A percentile compares a stretch with the other conserved stretches of the same genome.
These are phyloP conservation scores for Sordaria brevicollis DNA, from an alignment of 495 filamentous ascomycete species.

Conservation along the genomic window DNA sequence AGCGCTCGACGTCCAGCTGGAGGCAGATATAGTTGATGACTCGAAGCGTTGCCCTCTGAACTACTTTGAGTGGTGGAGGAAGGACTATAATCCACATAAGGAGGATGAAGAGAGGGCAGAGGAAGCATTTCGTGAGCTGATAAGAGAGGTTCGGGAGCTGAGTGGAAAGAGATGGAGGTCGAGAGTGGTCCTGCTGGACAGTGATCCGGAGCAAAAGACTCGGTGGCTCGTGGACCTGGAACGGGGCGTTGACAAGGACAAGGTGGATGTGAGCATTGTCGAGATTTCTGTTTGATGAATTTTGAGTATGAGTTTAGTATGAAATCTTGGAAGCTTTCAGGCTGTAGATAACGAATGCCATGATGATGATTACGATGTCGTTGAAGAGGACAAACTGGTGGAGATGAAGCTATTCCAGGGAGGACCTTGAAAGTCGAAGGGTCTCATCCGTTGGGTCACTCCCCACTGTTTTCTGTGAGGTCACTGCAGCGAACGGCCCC, in stretches of 20 bases:
- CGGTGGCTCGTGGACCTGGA: not conserved
- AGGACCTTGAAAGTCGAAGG: not conserved
- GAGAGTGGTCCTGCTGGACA: not conserved
- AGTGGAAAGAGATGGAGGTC: not conserved
- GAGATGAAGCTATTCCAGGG: not conserved
- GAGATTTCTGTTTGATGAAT: not conserved
- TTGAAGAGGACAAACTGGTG: not conserved
- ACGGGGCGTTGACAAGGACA: not conserved
- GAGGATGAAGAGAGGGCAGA: not conserved
- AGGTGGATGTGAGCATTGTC: not conserved
- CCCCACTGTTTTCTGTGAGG: not conserved
- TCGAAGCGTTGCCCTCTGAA: not conserved
- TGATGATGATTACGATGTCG: not conserved
- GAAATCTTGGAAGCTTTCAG: not conserved
- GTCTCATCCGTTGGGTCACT: not conserved
- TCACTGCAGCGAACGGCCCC: not conserved
- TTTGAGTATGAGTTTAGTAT: not conserved
- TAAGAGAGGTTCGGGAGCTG: not conserved
- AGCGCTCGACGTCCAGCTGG: not conserved
- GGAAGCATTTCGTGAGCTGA: not conserved
- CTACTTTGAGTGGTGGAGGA: not conserved
- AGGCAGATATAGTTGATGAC: not conserved
- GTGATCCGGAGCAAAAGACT: not conserved
- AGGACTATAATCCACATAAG: not conserved
- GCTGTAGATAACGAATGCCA: not conserved